These are phyloP conservation scores for Aegilops sharonensis DNA, from an alignment of 176 grass and related monocot genomes.

Conservation along the genomic window DNA sequence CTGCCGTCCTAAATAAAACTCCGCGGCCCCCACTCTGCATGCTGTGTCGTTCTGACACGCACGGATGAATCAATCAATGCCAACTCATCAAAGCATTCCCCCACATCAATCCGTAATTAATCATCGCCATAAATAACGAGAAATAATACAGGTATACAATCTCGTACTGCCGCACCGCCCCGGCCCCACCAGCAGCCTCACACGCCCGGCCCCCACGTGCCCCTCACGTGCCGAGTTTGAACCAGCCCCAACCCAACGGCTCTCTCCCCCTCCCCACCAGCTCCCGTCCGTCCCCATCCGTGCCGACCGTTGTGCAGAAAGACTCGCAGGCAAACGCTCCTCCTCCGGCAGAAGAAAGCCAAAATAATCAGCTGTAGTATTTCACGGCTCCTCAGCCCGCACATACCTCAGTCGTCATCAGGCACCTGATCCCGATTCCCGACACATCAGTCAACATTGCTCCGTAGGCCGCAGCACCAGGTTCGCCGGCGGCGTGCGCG, in stretches of 20 bases:
- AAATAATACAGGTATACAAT: background rate
- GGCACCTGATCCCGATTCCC: conserved; percentile 9
- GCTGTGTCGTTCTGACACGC: background rate
- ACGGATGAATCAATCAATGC: background rate
- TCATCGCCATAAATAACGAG: background rate
- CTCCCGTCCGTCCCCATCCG: background rate
- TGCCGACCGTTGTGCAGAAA: conserved; percentile 45
- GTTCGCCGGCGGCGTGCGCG: background rate
- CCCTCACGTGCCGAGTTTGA: conserved; percentile 40
- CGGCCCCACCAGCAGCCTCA: background rate
- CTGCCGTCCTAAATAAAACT: background rate
- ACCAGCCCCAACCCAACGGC: conserved; percentile 42
- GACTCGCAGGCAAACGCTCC: conserved; percentile 14
- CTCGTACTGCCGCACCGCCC: too few species aligned
- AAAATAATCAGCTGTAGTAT: background rate
- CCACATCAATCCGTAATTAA: background rate
- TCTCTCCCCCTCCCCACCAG: background rate
- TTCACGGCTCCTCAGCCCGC: background rate
- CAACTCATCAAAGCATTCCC: background rate
- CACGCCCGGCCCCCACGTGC: background rate
- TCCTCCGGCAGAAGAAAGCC: background rate
- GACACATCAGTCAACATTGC: background rate
- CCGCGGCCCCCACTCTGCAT: background rate
- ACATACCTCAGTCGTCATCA: background rate
- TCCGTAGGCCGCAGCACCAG: background rate